phyloP scores from a whole-genome alignment of 176 grass and related monocot species.

The Zea mays region DNA sequence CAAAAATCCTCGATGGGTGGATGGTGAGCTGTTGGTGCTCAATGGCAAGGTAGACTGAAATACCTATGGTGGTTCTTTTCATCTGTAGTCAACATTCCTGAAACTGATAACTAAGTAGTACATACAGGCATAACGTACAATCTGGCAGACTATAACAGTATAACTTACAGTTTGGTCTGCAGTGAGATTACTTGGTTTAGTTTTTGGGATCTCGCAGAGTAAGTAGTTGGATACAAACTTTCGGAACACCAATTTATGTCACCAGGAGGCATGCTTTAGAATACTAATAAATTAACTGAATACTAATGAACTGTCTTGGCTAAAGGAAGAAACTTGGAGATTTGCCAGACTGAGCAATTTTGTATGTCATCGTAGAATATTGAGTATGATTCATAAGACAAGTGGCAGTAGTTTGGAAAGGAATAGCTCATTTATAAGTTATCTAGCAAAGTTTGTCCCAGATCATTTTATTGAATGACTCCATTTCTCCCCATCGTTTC shows the following conservation, averaged over 20 bases:
- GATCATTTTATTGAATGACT: slow-evolving; percentile 11
- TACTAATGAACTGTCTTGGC: neutral
- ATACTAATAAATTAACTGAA: neutral
- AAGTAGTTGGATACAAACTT: neutral
- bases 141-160: neutral
- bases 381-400: neutral
- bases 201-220: neutral
- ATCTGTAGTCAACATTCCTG: neutral
- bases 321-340: neutral
- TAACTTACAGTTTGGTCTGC: neutral
- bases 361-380: neutral
- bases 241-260: neutral
- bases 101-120: slow-evolving; percentile 15
- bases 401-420: neutral
- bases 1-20: slow-evolving; percentile 92
- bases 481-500: neutral
- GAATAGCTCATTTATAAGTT: neutral
- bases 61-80: slow-evolving; percentile 2
- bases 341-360: neutral
- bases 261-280: neutral
- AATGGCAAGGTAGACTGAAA: slow-evolving; percentile 84
- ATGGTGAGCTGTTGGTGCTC: slow-evolving; percentile 85
- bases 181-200: neutral
- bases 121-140: neutral
- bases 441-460: neutral